A percentile compares a stretch with the other conserved stretches of the same genome.
These are phyloP conservation scores for Xylariomycetidae sp. DNA, from an alignment of 2,329 filamentous ascomycete species.

Conservation along the genomic window DNA sequence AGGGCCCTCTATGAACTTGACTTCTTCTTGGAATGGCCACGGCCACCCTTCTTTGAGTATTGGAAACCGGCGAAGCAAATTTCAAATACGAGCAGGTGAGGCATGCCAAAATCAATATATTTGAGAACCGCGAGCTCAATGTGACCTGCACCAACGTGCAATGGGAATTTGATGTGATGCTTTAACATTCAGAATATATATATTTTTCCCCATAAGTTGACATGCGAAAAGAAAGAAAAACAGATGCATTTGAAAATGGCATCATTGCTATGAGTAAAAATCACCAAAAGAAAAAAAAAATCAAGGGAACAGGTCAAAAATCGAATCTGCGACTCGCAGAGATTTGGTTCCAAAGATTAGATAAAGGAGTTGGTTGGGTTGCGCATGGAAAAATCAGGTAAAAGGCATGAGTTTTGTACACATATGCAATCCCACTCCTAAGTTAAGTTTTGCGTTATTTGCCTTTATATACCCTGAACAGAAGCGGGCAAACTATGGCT, in stretches of 20 bases:
- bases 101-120: too few species aligned
- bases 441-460: constrained; percentile 1
- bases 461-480: constrained; percentile 2
- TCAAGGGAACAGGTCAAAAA: constrained; percentile 4
- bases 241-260: neutral
- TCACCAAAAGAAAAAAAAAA: constrained; percentile 7
- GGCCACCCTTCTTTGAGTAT: too few species aligned
- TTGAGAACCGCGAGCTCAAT: neutral
- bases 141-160: neutral
- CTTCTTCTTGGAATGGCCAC: too few species aligned
- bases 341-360: constrained; percentile 19
- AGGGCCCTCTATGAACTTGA: too few species aligned
- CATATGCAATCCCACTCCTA: constrained; percentile 19
- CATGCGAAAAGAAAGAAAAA: neutral
- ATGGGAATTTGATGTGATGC: neutral
- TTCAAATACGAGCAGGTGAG: too few species aligned
- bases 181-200: neutral
- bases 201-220: neutral
- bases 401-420: constrained; percentile 20
- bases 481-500: too few species aligned
- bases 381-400: constrained; percentile 18
- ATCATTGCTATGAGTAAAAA: neutral
- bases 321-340: constrained; percentile 17
- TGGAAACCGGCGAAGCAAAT: too few species aligned
- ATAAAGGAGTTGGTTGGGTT: constrained; percentile 19